Evolutionary conservation across 177 flowering plant species (phyloP), one percentile per base, ranked within the genome.

Genomic region (Vitis hybrid): DNA sequence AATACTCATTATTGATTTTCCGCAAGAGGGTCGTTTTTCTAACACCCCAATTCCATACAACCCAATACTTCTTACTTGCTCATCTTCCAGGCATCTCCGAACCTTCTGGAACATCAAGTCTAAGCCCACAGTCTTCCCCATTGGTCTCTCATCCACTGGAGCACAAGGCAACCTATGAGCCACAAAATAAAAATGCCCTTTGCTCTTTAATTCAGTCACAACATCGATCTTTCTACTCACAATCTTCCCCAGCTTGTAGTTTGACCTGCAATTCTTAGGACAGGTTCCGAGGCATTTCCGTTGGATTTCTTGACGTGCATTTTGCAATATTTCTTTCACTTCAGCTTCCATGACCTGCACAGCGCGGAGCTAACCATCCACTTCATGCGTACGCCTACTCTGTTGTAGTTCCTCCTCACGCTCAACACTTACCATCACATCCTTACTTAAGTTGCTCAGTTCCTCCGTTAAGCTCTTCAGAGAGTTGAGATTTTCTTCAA

Each of bases 31-130:
- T 39, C 6, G 45, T 39, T 39, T 39, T 39, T 39, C 45, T 8
- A 39, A 39, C 45, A 39, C 45, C 45, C 45, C 8, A 39, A 39
- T 39, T 39, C 64, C 64, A 29, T 61, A 61, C n/a, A 61, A 14
- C 12, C 64, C 64, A 13, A 61, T 61, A 13, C 26, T 29, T 61
- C 64, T 39, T 13, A 61, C 64, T 26, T 61, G 15, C 29, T 61
- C 64, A 10, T 61, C 45, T 26, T 13, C 64, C 29, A 61, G 49
- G n/a, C 64, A 61, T 26, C 29, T 31, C 64, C 50, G 15, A 3
- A 61, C 64, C 48, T 26, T 26, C 4, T 26, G 49, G 11, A 61
- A 61, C 45, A 33, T 61, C 16, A n/a, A 26, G 10, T 61, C 45
- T 7, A 29, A 19, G 49, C 49, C 64, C 14, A 61, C 64, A 10